Evolutionary conservation across 225 moss, liverwort and hornwort species (phyloP).

Genomic region (Pseudisothecium myosuroides): DNA sequence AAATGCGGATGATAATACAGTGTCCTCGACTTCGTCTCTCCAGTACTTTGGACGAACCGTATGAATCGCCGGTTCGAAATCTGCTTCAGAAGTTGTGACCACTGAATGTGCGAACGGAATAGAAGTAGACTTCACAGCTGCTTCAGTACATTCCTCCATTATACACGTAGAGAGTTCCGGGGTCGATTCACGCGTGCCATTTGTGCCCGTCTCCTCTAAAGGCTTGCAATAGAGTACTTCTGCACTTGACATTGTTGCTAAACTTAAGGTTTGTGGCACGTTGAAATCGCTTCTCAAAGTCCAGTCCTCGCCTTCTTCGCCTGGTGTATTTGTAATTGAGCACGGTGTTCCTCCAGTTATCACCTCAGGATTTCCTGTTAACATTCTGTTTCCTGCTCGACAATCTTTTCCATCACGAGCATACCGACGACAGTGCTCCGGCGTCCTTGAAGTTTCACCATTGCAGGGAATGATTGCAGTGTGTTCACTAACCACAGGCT

Average conservation of each 20-base stretch:
- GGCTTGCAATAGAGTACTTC: not conserved
- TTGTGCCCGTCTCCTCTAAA: not conserved
- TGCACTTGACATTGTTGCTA: not conserved
- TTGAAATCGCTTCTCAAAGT: not conserved
- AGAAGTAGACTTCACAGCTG: not conserved
- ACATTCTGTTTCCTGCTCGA: not conserved
- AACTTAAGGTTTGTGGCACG: not conserved
- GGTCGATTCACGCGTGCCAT: not conserved
- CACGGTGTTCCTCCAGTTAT: not conserved
- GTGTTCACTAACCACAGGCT: not conserved
- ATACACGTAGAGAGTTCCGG: not conserved
- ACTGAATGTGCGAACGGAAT: not conserved
- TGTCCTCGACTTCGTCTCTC: conserved; percentile 10
- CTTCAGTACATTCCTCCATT: not conserved
- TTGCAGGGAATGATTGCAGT: not conserved
- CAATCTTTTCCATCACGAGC: not conserved
- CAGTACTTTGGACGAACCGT: not conserved
- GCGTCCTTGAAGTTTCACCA: not conserved
- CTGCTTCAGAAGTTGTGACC: not conserved
- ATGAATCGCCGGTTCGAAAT: not conserved
- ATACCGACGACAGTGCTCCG: not conserved
- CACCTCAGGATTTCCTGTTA: not conserved
- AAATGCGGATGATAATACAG: not conserved
- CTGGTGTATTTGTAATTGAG: not conserved
- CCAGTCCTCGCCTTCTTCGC: not conserved